These are phyloP conservation scores for Penicillium sp. DNA, from an alignment of 2,329 filamentous ascomycete species.

Conservation along the genomic window DNA sequence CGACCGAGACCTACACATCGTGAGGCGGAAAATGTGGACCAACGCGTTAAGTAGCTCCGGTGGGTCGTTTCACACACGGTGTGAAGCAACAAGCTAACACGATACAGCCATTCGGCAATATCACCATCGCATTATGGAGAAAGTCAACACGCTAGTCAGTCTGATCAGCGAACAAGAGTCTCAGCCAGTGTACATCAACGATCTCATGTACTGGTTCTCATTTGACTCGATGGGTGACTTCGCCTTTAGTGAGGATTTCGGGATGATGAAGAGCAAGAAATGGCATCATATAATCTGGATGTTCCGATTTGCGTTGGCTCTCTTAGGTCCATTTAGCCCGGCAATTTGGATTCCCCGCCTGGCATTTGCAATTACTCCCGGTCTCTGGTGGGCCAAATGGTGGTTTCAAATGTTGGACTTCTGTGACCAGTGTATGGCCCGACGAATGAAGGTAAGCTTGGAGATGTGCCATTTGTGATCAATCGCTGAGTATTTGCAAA, in stretches of 20 bases:
- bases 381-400: conserved; percentile 5
- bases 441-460: conserved; percentile 6
- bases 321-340: conserved; percentile 16
- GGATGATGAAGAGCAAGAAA: conserved; percentile 30
- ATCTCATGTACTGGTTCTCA: conserved; percentile 30
- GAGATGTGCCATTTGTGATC: not conserved
- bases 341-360: conserved; percentile 24
- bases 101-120: not conserved
- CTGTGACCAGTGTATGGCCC: conserved; percentile 38
- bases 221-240: conserved; percentile 47
- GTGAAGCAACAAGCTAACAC: not conserved
- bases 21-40: conserved; percentile 10
- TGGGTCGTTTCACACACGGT: not conserved
- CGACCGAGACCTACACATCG: conserved; percentile 2
- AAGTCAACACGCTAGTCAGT: not conserved
- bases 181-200: conserved; percentile 2
- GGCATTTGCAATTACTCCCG: conserved; percentile 16
- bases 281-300: conserved; percentile 17
- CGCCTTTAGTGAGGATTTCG: conserved; percentile 40
- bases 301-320: conserved; percentile 11
- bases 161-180: not conserved
- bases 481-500: not conserved
- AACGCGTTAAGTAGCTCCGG: not conserved
- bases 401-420: conserved; percentile 12
- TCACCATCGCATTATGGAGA: not conserved